These are phyloP conservation scores for Aspergillus aculeatus DNA, from an alignment of 2,329 filamentous ascomycete species.

Conservation along the genomic window DNA sequence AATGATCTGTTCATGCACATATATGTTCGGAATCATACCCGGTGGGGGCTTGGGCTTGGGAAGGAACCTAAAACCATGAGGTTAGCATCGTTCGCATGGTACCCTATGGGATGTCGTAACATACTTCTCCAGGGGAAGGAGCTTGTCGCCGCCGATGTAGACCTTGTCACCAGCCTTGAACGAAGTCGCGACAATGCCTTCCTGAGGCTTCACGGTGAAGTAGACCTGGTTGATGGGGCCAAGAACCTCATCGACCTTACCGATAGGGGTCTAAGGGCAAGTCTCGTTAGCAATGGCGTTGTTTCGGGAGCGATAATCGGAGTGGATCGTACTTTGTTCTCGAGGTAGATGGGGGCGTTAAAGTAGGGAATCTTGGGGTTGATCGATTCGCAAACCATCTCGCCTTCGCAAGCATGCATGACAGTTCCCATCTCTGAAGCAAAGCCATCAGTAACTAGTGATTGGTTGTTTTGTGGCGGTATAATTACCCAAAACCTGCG, in stretches of 20 bases:
- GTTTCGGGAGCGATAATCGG: background rate
- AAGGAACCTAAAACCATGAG: conserved; percentile 63
- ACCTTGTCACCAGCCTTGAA: conserved; percentile 98
- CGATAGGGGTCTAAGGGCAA: conserved; percentile 67
- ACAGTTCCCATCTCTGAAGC: conserved; percentile 83
- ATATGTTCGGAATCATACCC: conserved; percentile 36
- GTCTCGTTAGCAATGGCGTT: conserved; percentile 17
- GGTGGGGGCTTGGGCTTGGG: conserved; percentile 81
- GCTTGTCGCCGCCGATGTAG: conserved; percentile 91
- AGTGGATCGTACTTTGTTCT: conserved; percentile 74
- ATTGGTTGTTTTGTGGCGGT: conserved; percentile 1
- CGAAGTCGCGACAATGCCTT: conserved; percentile 89
- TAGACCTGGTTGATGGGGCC: conserved; percentile 97
- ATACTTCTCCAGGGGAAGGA: conserved; percentile 83
- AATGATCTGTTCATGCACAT: background rate
- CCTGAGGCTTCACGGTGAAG: conserved; percentile 96
- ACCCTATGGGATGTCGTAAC: conserved; percentile 13
- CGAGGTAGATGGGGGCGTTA: conserved; percentile 97
- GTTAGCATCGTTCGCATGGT: conserved; percentile 16
- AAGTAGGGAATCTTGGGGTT: conserved; percentile 98
- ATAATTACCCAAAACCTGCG: conserved; percentile 56
- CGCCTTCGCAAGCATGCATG: conserved; percentile 91
- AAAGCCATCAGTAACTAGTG: conserved; percentile 30
- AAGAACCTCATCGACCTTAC: conserved; percentile 97
- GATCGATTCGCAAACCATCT: conserved; percentile 94